phyloP scores from a whole-genome alignment of 2,329 filamentous ascomycete species.

The Botrytis elliptica region DNA sequence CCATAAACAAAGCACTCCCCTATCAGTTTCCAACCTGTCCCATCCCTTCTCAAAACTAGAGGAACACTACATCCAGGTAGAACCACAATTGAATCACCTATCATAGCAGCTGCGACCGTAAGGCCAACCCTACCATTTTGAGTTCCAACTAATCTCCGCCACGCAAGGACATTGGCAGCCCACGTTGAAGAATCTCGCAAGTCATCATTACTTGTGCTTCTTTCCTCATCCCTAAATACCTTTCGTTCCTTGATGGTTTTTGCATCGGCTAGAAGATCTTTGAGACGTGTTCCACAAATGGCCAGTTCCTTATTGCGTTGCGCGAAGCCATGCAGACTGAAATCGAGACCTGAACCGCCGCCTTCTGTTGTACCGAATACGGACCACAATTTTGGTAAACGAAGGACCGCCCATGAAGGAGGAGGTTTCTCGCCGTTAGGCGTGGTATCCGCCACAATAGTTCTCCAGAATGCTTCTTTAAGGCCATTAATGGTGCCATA shows the following conservation, averaged over 20 bases:
- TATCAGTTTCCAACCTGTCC: conserved; percentile 10
- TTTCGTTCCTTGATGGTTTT: conserved; percentile 15
- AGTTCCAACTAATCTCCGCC: conserved; percentile 16
- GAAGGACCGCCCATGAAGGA: conserved; percentile 15
- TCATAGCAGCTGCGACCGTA: background rate
- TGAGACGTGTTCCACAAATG: conserved; percentile 2
- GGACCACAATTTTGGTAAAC: background rate
- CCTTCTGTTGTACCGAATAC: conserved; percentile 4
- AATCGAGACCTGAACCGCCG: conserved; percentile 3
- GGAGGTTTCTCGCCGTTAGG: conserved; percentile 6
- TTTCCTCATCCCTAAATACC: background rate
- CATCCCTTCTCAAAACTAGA: conserved; percentile 6
- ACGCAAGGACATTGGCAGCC: conserved; percentile 19
- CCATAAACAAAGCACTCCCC: conserved; percentile 27
- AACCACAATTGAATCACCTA: conserved; percentile 7
- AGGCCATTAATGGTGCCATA: conserved; percentile 2
- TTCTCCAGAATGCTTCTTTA: conserved; percentile 19
- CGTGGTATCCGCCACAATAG: conserved; percentile 10
- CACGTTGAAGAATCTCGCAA: conserved; percentile 10
- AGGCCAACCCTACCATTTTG: conserved; percentile 8
- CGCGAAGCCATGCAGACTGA: conserved; percentile 4
- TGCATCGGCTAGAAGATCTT: conserved; percentile 4
- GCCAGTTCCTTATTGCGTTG: conserved; percentile 3
- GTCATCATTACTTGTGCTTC: conserved; percentile 6
- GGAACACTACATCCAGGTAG: conserved; percentile 17